Evolutionary conservation across 108 stramenopile genomes (phyloP).

Genomic region (Nitzschia palea): DNA sequence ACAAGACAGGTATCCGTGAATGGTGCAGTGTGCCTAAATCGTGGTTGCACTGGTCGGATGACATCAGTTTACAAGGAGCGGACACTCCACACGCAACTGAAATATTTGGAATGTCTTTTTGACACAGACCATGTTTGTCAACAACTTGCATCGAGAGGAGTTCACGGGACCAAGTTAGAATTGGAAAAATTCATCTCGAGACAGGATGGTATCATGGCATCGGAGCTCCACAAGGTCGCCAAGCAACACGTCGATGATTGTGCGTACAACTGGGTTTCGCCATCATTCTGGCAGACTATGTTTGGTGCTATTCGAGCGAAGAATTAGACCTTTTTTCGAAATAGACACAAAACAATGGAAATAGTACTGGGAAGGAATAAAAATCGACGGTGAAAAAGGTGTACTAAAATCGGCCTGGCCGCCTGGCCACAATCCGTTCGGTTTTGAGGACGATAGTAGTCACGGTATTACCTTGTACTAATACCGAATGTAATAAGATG

Average conservation of each 20-base stretch:
- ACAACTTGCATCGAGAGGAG: constrained; percentile 38
- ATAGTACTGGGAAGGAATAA: no score
- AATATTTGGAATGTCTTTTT: constrained; percentile 82
- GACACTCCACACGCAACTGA: constrained; percentile 73
- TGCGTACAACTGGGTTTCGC: constrained; percentile 75
- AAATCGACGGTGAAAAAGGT: no score
- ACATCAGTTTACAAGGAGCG: constrained; percentile 46
- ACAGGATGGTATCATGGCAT: constrained; percentile 46
- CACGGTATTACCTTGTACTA: no score
- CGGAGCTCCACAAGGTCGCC: constrained; percentile 33
- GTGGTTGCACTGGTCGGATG: constrained; percentile 78
- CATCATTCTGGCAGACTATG: constrained; percentile 61
- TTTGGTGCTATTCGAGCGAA: constrained; percentile 43
- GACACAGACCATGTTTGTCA: constrained; percentile 66
- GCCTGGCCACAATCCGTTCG: no score
- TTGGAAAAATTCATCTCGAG: constrained; percentile 46
- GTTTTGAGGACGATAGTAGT: no score
- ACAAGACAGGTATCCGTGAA: constrained; percentile 81
- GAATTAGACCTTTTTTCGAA: no score
- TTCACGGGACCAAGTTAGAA: constrained; percentile 40
- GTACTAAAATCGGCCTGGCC: no score
- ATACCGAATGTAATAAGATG: no score
- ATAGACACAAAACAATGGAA: no score
- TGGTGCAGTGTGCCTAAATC: constrained; percentile 68
- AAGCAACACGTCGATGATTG: constrained; percentile 29